phyloP scores from a whole-genome alignment of 2,329 filamentous ascomycete genomes.

The Botryotinia narcissicola region DNA sequence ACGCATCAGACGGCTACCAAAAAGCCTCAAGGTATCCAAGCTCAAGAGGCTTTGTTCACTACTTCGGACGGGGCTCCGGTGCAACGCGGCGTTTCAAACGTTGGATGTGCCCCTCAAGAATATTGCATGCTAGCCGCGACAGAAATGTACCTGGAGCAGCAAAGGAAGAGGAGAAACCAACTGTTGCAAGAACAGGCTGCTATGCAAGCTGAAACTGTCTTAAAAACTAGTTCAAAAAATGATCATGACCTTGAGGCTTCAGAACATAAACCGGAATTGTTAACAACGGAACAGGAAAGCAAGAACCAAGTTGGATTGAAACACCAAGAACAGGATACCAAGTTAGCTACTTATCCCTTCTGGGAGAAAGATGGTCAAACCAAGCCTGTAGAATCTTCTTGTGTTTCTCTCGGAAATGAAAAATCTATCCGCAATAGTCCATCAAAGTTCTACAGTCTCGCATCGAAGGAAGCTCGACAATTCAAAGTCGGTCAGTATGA shows the following conservation, averaged over 20 bases:
- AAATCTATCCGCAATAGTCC: background rate
- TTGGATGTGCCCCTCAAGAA: background rate
- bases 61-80: background rate
- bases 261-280: background rate
- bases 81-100: background rate
- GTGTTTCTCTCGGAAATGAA: background rate
- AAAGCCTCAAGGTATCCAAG: background rate
- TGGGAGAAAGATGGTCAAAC: background rate
- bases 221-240: background rate
- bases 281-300: background rate
- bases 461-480: background rate
- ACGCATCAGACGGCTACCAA: background rate
- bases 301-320: background rate
- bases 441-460: background rate
- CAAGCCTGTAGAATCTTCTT: background rate
- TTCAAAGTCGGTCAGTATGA: background rate
- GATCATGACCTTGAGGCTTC: background rate
- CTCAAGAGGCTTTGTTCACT: background rate
- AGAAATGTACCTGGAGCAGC: background rate
- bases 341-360: background rate
- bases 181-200: background rate
- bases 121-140: background rate
- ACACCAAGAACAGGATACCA: background rate
- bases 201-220: background rate
- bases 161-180: background rate